Conservation (phyloP, 805 yeast species). For the Wickerhamomyces ciferrii region DNA sequence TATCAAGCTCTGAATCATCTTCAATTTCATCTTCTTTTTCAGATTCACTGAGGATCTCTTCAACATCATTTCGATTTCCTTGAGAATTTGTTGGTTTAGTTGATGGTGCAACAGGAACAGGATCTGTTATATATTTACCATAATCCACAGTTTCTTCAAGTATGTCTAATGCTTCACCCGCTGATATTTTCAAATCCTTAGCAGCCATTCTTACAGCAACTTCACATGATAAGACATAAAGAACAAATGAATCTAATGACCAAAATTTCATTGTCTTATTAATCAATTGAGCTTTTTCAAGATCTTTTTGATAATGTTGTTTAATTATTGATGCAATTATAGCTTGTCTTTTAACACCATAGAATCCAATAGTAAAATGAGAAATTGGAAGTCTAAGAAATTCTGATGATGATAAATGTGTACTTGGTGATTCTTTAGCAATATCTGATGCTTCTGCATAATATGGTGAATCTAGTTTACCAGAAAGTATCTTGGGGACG, state of each 20-base stretch:
- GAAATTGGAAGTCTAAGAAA: constrained; percentile 40
- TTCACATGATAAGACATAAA: constrained; percentile 62
- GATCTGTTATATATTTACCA: constrained; percentile 31
- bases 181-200: constrained; percentile 35
- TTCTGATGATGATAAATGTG: constrained; percentile 34
- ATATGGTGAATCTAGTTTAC: constrained; percentile 39
- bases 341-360: constrained; percentile 54
- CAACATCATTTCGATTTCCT: no score
- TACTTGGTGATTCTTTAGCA: constrained; percentile 30
- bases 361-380: constrained; percentile 50
- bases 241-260: constrained; percentile 50
- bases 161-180: constrained; percentile 40
- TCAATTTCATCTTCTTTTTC: no score
- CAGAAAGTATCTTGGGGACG: constrained; percentile 38
- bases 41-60: no score
- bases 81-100: no score
- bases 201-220: constrained; percentile 44
- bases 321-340: constrained; percentile 39
- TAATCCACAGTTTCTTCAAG: constrained; percentile 43
- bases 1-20: no score
- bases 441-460: constrained; percentile 44
- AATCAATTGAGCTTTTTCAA: constrained; percentile 21
- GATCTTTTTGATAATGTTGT: constrained; percentile 23
- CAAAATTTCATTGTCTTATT: constrained; percentile 53
- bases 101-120: constrained; percentile 2